Conservation (phyloP, 2,329 filamentous ascomycete species). For the Xylaria sp. region DNA sequence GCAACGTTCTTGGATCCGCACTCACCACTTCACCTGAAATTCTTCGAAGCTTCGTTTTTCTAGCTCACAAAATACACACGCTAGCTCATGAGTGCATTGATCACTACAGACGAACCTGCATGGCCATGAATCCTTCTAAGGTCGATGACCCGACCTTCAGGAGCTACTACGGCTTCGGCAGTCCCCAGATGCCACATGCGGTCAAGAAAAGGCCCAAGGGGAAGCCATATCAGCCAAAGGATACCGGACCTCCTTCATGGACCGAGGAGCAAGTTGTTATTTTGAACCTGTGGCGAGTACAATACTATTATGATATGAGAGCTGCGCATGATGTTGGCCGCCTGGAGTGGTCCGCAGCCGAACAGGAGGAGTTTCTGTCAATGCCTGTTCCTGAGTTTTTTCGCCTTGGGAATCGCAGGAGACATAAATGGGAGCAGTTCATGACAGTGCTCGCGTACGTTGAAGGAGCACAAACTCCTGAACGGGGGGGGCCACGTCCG, state of each 20-base stretch:
- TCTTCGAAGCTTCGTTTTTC: not conserved
- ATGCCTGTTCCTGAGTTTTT: not conserved
- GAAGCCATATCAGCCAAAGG: constrained; percentile 1
- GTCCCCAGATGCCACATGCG: not conserved
- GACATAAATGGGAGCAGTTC: not conserved
- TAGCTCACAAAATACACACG: not conserved
- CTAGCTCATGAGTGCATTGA: constrained; percentile 3
- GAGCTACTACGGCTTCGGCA: not conserved
- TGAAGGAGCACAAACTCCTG: not conserved
- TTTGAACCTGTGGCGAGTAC: not conserved
- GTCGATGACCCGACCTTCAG: not conserved
- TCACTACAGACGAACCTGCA: not conserved
- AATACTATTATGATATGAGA: constrained; percentile 4
- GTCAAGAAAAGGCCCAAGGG: not conserved
- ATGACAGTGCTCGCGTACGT: not conserved
- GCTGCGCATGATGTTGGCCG: not conserved
- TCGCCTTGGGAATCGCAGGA: not conserved
- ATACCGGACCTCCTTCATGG: not conserved
- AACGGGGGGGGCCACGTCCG: not conserved
- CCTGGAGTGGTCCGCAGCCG: not conserved
- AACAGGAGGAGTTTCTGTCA: not conserved
- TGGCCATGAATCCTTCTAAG: constrained; percentile 1
- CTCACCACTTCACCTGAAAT: not conserved
- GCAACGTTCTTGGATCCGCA: not conserved
- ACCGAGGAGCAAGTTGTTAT: constrained; percentile 1